A percentile compares a stretch with the other conserved stretches of the same genome.
phyloP scores from a whole-genome alignment of 371 early-diverging fungal species.

The Nematocida parisii region DNA sequence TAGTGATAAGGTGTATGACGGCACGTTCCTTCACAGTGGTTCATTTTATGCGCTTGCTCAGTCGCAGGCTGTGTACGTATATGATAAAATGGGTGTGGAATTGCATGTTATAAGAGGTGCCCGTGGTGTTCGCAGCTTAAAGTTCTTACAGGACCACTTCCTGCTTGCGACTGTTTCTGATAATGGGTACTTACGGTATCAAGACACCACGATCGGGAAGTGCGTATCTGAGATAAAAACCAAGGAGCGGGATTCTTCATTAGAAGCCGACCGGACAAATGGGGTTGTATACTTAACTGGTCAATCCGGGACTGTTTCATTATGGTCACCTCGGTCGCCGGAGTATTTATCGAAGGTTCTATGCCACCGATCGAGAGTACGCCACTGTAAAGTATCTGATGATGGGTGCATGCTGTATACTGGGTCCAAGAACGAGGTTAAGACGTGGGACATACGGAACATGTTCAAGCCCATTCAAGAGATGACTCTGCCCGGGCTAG shows the following conservation, averaged over 20 bases:
- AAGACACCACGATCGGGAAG: slow-evolving; percentile 88
- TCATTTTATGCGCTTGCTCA: slow-evolving; percentile 92
- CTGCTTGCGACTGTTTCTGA: slow-evolving; percentile 77
- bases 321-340: slow-evolving; percentile 83
- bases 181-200: slow-evolving; percentile 77
- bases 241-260: slow-evolving; percentile 67
- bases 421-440: slow-evolving; percentile 80
- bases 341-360: slow-evolving; percentile 85
- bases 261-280: slow-evolving; percentile 82
- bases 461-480: slow-evolving; percentile 74
- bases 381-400: slow-evolving; percentile 79
- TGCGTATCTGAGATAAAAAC: slow-evolving; percentile 74
- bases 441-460: slow-evolving; percentile 89
- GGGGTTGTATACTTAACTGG: slow-evolving; percentile 87
- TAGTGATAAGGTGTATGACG: slow-evolving; percentile 82
- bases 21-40: slow-evolving; percentile 79
- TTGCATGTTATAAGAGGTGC: slow-evolving; percentile 83
- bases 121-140: slow-evolving; percentile 76
- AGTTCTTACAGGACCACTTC: slow-evolving; percentile 92
- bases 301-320: slow-evolving; percentile 81
- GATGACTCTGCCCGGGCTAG: slow-evolving; percentile 73
- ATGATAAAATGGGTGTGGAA: slow-evolving; percentile 86
- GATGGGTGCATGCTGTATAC: slow-evolving; percentile 85
- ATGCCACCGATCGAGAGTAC: slow-evolving; percentile 81
- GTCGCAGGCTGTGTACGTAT: slow-evolving; percentile 86